These are phyloP conservation scores for Entomortierella parvispora DNA, from an alignment of 192 early-diverging fungal genomes.

Conservation along the genomic window DNA sequence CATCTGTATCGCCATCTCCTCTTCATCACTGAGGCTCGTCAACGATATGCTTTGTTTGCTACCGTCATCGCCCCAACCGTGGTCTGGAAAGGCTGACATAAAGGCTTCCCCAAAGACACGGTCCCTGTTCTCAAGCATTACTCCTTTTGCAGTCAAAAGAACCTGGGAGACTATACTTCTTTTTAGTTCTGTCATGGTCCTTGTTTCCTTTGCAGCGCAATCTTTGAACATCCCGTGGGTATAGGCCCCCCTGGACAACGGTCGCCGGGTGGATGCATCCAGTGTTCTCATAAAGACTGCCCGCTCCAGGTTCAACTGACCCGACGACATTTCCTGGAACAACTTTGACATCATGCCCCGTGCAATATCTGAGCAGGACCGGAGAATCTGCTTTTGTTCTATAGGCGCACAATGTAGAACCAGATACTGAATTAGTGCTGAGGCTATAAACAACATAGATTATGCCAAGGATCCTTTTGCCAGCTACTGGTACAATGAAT, in stretches of 20 bases:
- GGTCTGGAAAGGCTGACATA: slow-evolving; percentile 23
- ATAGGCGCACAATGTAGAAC: not conserved
- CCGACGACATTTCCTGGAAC: slow-evolving; percentile 19
- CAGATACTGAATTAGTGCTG: too few species aligned
- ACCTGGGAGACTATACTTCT: slow-evolving; percentile 8
- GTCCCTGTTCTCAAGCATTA: slow-evolving; percentile 29
- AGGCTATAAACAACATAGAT: not conserved
- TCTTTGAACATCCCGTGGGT: slow-evolving; percentile 4
- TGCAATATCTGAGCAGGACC: slow-evolving; percentile 7
- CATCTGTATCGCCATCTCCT: slow-evolving; percentile 40
- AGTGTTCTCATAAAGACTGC: not conserved
- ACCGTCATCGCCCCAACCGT: slow-evolving; percentile 19
- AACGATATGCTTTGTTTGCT: not conserved
- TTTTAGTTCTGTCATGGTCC: slow-evolving; percentile 32
- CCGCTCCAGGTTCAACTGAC: slow-evolving; percentile 6
- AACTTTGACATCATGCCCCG: slow-evolving; percentile 25
- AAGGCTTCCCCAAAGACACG: slow-evolving; percentile 23
- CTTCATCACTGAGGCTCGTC: slow-evolving; percentile 17
- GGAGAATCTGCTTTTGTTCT: slow-evolving; percentile 49
- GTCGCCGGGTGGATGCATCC: not conserved
- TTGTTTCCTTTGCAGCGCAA: slow-evolving; percentile 3
- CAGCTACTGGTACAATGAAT: not conserved
- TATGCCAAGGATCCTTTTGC: not conserved
- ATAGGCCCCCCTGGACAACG: not conserved
- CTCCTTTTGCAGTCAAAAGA: slow-evolving; percentile 10